These are phyloP conservation scores for Fraxinus paxiana DNA, from an alignment of 305 asterid genomes.

Conservation along the genomic window DNA sequence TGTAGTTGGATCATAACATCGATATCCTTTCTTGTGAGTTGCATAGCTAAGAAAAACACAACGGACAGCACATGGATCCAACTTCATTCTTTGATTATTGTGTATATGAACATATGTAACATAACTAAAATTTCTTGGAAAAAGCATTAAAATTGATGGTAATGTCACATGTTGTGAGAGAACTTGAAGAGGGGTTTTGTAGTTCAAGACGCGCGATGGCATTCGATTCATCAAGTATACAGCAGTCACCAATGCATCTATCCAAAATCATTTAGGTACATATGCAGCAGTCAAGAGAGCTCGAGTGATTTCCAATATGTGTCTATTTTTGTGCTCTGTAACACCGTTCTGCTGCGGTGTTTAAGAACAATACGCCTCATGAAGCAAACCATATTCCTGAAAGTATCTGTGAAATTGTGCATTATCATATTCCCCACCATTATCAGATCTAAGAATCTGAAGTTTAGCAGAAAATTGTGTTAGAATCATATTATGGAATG, in stretches of 20 bases:
- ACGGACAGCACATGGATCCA: background rate
- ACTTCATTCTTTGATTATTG: background rate
- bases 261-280: background rate
- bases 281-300: background rate
- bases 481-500: background rate
- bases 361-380: background rate
- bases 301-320: background rate
- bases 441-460: background rate
- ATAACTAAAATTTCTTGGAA: background rate
- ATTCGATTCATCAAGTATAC: constrained; percentile 8
- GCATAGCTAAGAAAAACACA: background rate
- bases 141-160: background rate
- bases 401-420: background rate
- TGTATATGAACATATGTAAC: background rate
- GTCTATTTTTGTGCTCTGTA: background rate
- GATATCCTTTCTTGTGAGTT: background rate
- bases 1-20: background rate
- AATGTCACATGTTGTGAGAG: background rate
- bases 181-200: background rate
- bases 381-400: background rate
- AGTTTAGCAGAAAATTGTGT: background rate
- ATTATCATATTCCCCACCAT: constrained; percentile 13
- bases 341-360: background rate
- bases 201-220: background rate
- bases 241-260: background rate